Evolutionary conservation across 2,329 filamentous ascomycete species (phyloP), one percentile per base, ranked within the genome.

Genomic region (Geosmithia putterillii): DNA sequence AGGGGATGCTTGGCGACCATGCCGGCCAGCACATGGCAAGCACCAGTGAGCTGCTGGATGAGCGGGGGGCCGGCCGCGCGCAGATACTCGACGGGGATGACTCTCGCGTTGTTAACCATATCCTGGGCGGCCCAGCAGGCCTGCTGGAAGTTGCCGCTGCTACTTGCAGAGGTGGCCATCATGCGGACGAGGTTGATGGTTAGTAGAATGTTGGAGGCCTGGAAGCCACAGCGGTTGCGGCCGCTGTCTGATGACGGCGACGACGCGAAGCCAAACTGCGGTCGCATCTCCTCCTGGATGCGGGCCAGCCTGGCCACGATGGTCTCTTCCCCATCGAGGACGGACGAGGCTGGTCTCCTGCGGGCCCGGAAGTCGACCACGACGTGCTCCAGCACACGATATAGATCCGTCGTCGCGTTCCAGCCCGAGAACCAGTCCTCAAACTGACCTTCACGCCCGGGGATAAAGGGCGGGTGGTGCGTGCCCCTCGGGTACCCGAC

Each of bases 331-430:
- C 14, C 38, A 21, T n/a, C 39, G 21, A 9, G 10, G 8, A 6
- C 39, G 20, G 39, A 25, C 9, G n/a, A 25, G 22, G 39, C 23
- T 28, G 46, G 45, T 28, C 17, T 44, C 35, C 48, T 43, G 21
- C 39, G 20, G 9, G 20, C 39, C 15, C 39, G 39, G 46, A 49
- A 46, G 9, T 48, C 51, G 18, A 44, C 52, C 22, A 57, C 41
- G 12, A 63, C 65, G 47, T 76, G 70, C 48, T 76, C 73, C 7
- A 77, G 56, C 10, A 74, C 60, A 5, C 71, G 68, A 49, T 75
- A 76, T 0, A 76, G 54, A 49, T 75, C 71, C 1, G 69, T 74
- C 2, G 65, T 69, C 44, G 73, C 73, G 52, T 76, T 76, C 70
- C 70, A 76, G 22, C 73, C 73, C 38, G 62, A 60, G 8, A 76